Evolutionary conservation across 345 rosid species (phyloP).

Genomic region (Linum lewisii): DNA sequence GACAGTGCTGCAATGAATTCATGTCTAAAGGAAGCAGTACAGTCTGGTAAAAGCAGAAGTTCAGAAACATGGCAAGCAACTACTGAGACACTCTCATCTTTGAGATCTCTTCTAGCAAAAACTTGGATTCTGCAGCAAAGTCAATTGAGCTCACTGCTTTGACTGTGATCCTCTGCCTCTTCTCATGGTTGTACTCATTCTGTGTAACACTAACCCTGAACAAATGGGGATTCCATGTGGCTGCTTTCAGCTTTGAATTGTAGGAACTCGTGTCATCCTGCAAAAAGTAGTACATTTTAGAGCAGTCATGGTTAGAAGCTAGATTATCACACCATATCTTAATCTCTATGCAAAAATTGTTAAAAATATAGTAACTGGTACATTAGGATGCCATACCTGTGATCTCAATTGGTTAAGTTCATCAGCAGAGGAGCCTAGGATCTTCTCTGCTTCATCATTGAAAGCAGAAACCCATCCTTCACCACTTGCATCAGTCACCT

Average conservation of each 20-base stretch:
- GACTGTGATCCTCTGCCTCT: slow-evolving; percentile 79
- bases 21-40: no score
- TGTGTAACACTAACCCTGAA: slow-evolving; percentile 63
- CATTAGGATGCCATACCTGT: slow-evolving; percentile 31
- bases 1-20: no score
- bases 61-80: not conserved
- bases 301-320: not conserved
- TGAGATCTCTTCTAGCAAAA: slow-evolving; percentile 63
- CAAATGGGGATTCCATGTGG: slow-evolving; percentile 72
- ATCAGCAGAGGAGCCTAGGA: slow-evolving; percentile 73
- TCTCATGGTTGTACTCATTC: slow-evolving; percentile 74
- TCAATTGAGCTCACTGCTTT: slow-evolving; percentile 59
- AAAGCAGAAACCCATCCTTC: slow-evolving; percentile 76
- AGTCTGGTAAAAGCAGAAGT: not conserved
- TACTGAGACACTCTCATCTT: slow-evolving; percentile 41
- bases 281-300: slow-evolving; percentile 1
- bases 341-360: not conserved
- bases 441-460: slow-evolving; percentile 67
- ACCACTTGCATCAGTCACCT: slow-evolving; percentile 63
- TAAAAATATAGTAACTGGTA: not conserved
- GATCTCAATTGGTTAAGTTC: slow-evolving; percentile 66
- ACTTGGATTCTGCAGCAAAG: slow-evolving; percentile 63
- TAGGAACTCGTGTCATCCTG: slow-evolving; percentile 46
- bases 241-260: slow-evolving; percentile 61
- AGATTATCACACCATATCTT: no score